phyloP scores from a whole-genome alignment of 257 asterid genomes.

The Cynanchum wilfordii region DNA sequence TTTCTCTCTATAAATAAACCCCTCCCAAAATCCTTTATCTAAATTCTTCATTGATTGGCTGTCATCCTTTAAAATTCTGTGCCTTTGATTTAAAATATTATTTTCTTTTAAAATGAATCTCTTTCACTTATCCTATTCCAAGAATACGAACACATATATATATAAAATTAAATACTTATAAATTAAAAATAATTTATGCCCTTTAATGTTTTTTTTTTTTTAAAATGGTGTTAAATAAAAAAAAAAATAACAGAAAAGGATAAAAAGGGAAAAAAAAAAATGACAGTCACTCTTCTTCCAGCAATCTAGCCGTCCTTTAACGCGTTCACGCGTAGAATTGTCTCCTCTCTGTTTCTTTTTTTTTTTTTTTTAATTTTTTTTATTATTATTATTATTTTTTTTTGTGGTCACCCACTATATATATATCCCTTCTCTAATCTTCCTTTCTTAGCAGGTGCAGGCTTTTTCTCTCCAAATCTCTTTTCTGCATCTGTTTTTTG shows the following conservation, averaged over 20 bases:
- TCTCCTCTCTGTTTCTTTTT: background rate
- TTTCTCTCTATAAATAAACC: background rate
- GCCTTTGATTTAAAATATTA: background rate
- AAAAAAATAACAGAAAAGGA: background rate
- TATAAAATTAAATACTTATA: no score
- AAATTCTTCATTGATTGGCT: conserved; percentile 3
- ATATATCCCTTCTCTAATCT: conserved; percentile 31
- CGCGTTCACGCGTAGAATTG: conserved; percentile 54
- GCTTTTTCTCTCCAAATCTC: conserved; percentile 11
- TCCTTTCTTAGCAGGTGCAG: conserved; percentile 46
- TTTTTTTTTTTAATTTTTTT: no score
- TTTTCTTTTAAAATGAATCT: no score
- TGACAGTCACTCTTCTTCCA: background rate
- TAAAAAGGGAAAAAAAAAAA: background rate
- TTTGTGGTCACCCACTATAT: conserved; percentile 47
- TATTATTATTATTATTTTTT: no score
- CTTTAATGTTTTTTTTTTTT: no score
- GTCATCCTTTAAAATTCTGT: conserved; percentile 5
- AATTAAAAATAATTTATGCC: no score
- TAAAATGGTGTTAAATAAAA: no score
- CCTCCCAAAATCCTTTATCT: background rate
- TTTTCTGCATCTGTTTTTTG: conserved; percentile 34
- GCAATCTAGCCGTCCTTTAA: conserved; percentile 37
- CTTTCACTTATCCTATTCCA: no score
- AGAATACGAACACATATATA: no score